These are phyloP conservation scores for Hypoxylon trugodes DNA, from an alignment of 495 filamentous ascomycete genomes.

Conservation along the genomic window DNA sequence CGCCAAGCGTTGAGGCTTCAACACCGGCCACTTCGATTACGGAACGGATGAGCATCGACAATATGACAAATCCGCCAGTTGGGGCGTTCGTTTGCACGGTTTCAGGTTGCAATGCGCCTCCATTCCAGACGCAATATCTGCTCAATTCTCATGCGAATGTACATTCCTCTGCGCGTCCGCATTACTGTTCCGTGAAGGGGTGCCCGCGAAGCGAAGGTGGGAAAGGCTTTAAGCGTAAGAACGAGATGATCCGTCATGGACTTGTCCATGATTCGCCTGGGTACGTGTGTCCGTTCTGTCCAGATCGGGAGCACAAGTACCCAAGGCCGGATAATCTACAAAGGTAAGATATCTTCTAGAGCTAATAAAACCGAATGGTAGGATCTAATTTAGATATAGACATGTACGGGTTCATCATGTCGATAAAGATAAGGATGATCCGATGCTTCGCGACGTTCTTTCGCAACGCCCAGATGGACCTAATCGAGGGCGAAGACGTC, in stretches of 20 bases:
- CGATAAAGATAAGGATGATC: conserved; percentile 88
- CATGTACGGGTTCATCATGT: conserved; percentile 89
- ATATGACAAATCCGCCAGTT: conserved; percentile 52
- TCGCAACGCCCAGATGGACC: conserved; percentile 86
- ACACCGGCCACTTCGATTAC: conserved; percentile 51
- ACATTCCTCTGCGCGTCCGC: conserved; percentile 87
- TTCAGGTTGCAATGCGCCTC: conserved; percentile 76
- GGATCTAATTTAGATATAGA: conserved; percentile 55
- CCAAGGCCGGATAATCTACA: conserved; percentile 97
- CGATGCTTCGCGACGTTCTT: conserved; percentile 78
- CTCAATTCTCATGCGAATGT: conserved; percentile 96
- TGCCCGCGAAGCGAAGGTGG: conserved; percentile 84
- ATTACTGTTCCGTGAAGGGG: conserved; percentile 85
- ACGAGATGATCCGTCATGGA: conserved; percentile 98
- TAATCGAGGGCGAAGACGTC: conserved; percentile 79
- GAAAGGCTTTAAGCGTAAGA: conserved; percentile 98
- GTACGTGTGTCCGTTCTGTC: conserved; percentile 97
- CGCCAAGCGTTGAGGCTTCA: conserved; percentile 41
- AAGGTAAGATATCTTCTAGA: conserved; percentile 66
- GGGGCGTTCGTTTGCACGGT: conserved; percentile 57
- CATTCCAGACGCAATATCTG: conserved; percentile 88
- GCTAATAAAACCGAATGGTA: neutral
- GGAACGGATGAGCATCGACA: conserved; percentile 63
- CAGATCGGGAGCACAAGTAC: conserved; percentile 95
- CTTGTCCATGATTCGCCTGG: conserved; percentile 95